phyloP scores from a whole-genome alignment of 2,329 filamentous ascomycete genomes.

The Colletotrichum musae region DNA sequence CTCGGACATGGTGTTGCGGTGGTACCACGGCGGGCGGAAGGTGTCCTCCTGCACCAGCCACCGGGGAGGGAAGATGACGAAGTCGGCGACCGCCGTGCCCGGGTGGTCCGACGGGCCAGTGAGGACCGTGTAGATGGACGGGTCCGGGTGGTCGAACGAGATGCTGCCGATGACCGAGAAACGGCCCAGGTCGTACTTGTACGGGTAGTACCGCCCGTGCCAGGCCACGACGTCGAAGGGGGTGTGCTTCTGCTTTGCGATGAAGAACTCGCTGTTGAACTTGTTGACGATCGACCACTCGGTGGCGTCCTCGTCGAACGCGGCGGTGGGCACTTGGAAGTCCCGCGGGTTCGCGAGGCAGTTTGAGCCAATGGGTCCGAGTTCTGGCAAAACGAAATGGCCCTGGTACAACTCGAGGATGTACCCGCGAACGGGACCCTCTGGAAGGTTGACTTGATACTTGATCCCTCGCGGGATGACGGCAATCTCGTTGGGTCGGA shows the following conservation, averaged over 20 bases:
- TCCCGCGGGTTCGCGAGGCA: constrained; percentile 77
- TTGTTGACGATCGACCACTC: constrained; percentile 66
- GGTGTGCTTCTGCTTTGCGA: constrained; percentile 70
- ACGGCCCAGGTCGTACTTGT: constrained; percentile 77
- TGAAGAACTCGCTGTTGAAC: constrained; percentile 72
- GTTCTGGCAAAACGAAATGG: constrained; percentile 75
- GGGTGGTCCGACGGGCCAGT: constrained; percentile 65
- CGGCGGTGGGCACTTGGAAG: constrained; percentile 74
- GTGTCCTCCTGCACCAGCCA: constrained; percentile 72
- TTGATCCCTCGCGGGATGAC: constrained; percentile 74
- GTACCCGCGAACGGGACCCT: constrained; percentile 75
- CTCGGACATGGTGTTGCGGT: constrained; percentile 66
- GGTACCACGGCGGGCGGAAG: constrained; percentile 72
- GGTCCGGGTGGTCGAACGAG: constrained; percentile 76
- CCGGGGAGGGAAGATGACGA: constrained; percentile 72
- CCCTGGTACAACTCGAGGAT: constrained; percentile 77
- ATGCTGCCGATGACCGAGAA: constrained; percentile 75
- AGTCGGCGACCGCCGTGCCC: constrained; percentile 70
- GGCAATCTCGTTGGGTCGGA: constrained; percentile 75
- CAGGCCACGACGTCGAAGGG: constrained; percentile 78
- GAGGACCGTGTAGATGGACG: constrained; percentile 74
- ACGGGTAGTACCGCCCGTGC: constrained; percentile 78
- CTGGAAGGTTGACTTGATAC: constrained; percentile 71
- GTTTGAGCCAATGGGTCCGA: constrained; percentile 77
- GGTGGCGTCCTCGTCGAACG: constrained; percentile 67